phyloP scores from a whole-genome alignment of 2,329 filamentous ascomycete species.

The Colletotrichum coccodes region DNA sequence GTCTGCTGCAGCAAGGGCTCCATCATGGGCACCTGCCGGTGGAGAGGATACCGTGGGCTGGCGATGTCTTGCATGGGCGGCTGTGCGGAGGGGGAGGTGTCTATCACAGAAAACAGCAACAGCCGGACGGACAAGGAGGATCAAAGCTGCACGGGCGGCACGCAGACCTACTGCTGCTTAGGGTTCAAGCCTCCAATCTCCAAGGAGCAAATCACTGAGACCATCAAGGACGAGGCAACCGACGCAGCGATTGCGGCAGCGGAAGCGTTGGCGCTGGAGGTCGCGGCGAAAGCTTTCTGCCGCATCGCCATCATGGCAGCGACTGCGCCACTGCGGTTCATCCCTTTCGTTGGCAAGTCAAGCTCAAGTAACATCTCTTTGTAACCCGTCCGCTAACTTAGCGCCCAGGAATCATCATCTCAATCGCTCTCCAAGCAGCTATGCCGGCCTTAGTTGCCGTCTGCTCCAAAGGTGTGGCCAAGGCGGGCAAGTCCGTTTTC shows the following conservation, averaged over 20 bases:
- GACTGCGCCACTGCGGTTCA: neutral
- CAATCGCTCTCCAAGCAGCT: neutral
- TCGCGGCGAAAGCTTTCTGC: constrained; percentile 48
- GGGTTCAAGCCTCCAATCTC: constrained; percentile 41
- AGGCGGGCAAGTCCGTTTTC: neutral
- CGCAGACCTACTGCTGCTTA: constrained; percentile 41
- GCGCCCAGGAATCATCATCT: too few species aligned
- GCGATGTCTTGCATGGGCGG: constrained; percentile 41
- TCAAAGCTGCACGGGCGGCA: constrained; percentile 42
- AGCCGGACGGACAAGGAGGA: constrained; percentile 39
- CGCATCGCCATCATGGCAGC: constrained; percentile 43
- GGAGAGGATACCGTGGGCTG: constrained; percentile 39
- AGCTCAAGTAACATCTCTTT: too few species aligned
- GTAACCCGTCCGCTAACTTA: too few species aligned
- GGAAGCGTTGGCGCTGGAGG: constrained; percentile 41
- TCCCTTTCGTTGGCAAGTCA: constrained; percentile 16
- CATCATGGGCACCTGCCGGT: constrained; percentile 40
- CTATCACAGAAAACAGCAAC: constrained; percentile 42
- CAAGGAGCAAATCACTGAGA: constrained; percentile 34
- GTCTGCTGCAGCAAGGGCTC: constrained; percentile 40
- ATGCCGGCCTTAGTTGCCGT: neutral
- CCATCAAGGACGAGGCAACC: constrained; percentile 38
- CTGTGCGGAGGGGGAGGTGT: constrained; percentile 42
- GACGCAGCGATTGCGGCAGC: constrained; percentile 39
- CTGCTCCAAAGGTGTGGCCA: neutral